A percentile compares a stretch with the other conserved stretches of the same genome.
Evolutionary conservation across 1,284 basidiomycete genomes (phyloP).

Genomic region (Pyrrhoderma noxium): DNA sequence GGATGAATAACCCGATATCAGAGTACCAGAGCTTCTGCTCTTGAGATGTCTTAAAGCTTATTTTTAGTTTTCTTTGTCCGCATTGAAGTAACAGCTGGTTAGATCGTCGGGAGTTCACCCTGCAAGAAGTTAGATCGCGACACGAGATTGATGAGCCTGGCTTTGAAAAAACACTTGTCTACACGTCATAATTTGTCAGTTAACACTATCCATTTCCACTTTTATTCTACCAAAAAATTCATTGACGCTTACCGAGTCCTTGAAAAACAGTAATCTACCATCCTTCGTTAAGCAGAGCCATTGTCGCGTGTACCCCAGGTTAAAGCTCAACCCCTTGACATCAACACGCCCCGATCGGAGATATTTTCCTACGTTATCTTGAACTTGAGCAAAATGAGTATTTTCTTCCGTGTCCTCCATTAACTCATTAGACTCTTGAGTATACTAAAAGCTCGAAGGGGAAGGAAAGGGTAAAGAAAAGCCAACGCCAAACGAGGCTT

Average conservation of each 20-base stretch:
- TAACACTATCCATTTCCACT: background rate
- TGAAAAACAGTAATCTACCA: constrained; percentile 13
- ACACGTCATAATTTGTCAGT: background rate
- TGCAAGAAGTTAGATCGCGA: background rate
- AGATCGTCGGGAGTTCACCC: background rate
- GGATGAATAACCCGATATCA: constrained; percentile 5
- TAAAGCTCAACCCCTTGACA: constrained; percentile 6
- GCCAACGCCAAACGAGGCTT: too few species aligned
- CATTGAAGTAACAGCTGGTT: constrained; percentile 1
- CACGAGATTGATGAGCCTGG: constrained; percentile 2
- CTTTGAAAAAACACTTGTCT: constrained; percentile 3
- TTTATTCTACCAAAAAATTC: too few species aligned
- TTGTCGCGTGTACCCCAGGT: constrained; percentile 8
- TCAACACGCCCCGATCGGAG: constrained; percentile 8
- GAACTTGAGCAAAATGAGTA: too few species aligned
- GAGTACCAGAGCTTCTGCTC: constrained; percentile 9
- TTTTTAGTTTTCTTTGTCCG: background rate
- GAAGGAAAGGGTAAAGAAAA: too few species aligned
- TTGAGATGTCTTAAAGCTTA: constrained; percentile 8
- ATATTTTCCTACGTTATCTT: background rate
- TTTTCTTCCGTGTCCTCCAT: too few species aligned
- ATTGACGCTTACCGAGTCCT: constrained; percentile 15
- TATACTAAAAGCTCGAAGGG: too few species aligned
- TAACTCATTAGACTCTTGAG: too few species aligned
- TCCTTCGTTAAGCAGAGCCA: constrained; percentile 14